These are phyloP conservation scores for Suillus americanus DNA, from an alignment of 768 basidiomycete species.

Conservation along the genomic window DNA sequence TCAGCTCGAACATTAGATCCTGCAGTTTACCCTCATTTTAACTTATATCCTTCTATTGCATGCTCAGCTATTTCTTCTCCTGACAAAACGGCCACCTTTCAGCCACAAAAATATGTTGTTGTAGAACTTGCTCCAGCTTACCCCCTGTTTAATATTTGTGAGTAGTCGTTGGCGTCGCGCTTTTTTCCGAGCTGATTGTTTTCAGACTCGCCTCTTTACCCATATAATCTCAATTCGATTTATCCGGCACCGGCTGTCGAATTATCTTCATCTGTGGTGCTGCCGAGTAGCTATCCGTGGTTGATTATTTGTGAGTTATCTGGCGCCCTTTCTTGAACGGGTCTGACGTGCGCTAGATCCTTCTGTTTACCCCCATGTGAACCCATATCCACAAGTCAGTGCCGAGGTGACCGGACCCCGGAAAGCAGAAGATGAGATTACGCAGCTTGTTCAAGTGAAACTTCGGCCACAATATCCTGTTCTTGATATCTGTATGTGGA, in stretches of 20 bases:
- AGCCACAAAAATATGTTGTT: conserved; percentile 6
- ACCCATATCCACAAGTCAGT: conserved; percentile 14
- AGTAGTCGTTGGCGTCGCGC: conserved; percentile 13
- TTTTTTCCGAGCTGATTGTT: conserved; percentile 2
- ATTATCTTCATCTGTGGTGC: conserved; percentile 9
- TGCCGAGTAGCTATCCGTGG: conserved; percentile 32
- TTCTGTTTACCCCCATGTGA: conserved; percentile 22
- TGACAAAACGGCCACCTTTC: not conserved
- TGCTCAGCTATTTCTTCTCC: conserved; percentile 5
- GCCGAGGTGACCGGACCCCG: conserved; percentile 7
- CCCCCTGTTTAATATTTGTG: conserved; percentile 34
- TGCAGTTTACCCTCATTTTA: conserved; percentile 41
- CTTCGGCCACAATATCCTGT: conserved; percentile 18
- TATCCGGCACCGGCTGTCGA: conserved; percentile 28
- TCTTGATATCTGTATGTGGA: conserved; percentile 36
- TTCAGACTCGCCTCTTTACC: conserved; percentile 42
- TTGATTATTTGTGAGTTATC: conserved; percentile 36
- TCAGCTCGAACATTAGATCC: conserved; percentile 29
- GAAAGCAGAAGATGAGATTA: conserved; percentile 2
- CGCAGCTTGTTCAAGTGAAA: conserved; percentile 12
- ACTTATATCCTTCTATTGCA: conserved; percentile 35
- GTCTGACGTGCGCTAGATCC: conserved; percentile 19
- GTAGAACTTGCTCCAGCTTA: conserved; percentile 13
- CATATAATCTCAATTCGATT: conserved; percentile 35
- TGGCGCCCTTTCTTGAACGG: not conserved